Evolutionary conservation across 129 eudicot species (phyloP), one percentile per base, ranked within the genome.

Genomic region (Arctium lappa): DNA sequence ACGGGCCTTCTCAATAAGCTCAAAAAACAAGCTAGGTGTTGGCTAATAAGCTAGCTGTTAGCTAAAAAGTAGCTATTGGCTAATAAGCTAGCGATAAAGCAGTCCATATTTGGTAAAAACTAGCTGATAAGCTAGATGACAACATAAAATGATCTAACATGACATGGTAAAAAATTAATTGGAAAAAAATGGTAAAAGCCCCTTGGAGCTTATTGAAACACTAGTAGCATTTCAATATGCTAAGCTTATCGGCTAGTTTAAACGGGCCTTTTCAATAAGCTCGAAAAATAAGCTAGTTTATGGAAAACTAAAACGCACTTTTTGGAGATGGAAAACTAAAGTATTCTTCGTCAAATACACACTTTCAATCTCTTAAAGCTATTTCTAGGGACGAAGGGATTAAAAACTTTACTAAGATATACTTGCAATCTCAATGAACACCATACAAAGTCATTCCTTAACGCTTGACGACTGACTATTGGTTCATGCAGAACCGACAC

Each of bases 401-500:
- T 8, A 42, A 42, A n/a, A 60, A 60, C 2, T n/a, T 60, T 60
- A 60, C 68, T 9, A 60, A 60, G 68, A 60, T 60, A 4, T 39
- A 39, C 44, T 5, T 39, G 44, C 44, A 39, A 6, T 6, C 44
- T 39, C 50, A 42, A 42, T 42, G 10, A 40, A 40, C 46, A 40
- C 46, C 46, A 40, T 40, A 13, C 16, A 50, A 50, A 50, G 63
- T 50, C 18, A 2, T 50, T 50, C 63, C 18, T 50, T 50, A 15
- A 50, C 13, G 27, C 65, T 56, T 56, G 1, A 3, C 13, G 72
- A 44, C 38, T 69, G 13, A 29, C 33, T 60, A 75, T 69, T 50
- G 71, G 44, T 50, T 85, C 37, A 78, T 78, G 91, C 91, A 93
- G 97, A 93, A 91, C 76, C 96, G 96, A 50, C 97, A 91, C 83